Conservation (phyloP, 73 alveolate species). For the Stentor roeselii region DNA sequence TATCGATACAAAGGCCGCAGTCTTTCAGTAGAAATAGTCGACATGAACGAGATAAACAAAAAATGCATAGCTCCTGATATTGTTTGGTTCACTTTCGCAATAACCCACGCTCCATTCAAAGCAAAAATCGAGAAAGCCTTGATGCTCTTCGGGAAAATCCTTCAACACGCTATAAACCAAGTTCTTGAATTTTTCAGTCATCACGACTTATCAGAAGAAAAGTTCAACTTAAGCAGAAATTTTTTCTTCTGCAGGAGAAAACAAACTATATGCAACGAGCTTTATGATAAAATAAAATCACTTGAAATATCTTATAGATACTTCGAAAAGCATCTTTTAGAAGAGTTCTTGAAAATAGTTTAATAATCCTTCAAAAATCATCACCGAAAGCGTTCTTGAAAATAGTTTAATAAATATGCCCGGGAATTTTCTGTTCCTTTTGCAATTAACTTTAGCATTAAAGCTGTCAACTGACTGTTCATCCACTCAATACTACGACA, state of each 20-base stretch:
- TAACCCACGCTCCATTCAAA: neutral
- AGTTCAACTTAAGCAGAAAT: neutral
- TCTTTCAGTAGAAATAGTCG: neutral
- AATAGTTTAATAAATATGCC: no score
- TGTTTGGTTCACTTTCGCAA: neutral
- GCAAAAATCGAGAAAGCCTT: neutral
- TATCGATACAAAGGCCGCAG: neutral
- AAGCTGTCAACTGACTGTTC: neutral
- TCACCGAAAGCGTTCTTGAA: neutral
- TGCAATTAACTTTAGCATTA: no score
- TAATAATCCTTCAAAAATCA: neutral
- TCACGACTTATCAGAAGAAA: neutral
- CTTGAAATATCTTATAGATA: neutral
- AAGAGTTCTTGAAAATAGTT: neutral
- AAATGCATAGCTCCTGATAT: neutral
- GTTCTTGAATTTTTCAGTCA: neutral
- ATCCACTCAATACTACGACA: slow-evolving; percentile 7
- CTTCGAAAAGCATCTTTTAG: neutral
- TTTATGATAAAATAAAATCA: neutral
- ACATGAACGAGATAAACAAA: neutral
- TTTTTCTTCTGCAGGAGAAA: neutral
- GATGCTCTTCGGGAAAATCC: neutral
- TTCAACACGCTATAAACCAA: neutral
- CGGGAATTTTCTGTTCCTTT: no score
- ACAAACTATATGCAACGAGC: neutral